These are phyloP conservation scores for Ambrosiella xylebori DNA, from an alignment of 2,329 filamentous ascomycete species.

Conservation along the genomic window DNA sequence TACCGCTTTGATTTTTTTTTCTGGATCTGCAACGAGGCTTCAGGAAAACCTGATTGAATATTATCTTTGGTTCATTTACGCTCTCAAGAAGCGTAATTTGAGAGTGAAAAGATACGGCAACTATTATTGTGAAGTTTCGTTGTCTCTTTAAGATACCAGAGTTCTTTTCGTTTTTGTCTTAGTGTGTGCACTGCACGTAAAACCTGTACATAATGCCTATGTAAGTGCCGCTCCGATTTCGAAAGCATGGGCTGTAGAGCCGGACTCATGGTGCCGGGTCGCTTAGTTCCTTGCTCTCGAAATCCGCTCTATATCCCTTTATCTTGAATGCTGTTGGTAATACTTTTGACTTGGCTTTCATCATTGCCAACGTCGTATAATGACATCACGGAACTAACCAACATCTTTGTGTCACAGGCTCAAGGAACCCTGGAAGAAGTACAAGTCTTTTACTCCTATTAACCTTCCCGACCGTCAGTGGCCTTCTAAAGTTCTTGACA, in stretches of 20 bases:
- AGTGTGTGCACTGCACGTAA: neutral
- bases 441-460: conserved; percentile 43
- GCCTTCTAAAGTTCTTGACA: conserved; percentile 67
- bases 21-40: too few species aligned
- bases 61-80: too few species aligned
- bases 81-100: too few species aligned
- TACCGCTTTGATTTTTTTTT: too few species aligned
- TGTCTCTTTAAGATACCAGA: neutral
- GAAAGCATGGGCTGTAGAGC: neutral
- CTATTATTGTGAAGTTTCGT: neutral
- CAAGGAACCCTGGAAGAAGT: conserved; percentile 60
- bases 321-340: too few species aligned
- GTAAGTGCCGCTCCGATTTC: conserved; percentile 6
- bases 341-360: too few species aligned
- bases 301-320: too few species aligned
- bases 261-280: neutral
- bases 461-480: conserved; percentile 59
- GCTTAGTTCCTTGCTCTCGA: too few species aligned
- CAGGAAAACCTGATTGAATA: too few species aligned
- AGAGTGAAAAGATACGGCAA: neutral
- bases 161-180: neutral
- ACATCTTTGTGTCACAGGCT: conserved; percentile 31
- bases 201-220: conserved; percentile 9
- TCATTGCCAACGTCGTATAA: neutral
- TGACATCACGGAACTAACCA: neutral